Conservation (phyloP, 2,329 filamentous ascomycete genomes). For the Albifimbria verrucaria region DNA sequence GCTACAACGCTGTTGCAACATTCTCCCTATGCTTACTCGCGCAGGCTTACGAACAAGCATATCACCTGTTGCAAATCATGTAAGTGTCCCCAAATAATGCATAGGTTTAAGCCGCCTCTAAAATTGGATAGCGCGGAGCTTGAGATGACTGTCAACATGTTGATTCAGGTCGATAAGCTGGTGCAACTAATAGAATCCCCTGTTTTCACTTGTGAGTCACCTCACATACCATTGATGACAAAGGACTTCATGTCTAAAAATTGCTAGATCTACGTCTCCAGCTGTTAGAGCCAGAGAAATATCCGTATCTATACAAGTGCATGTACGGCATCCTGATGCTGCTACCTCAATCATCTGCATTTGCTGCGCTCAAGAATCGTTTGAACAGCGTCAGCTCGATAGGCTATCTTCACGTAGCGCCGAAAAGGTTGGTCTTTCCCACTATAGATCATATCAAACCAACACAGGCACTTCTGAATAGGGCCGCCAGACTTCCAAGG, state of each 20-base stretch:
- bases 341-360: constrained; percentile 94
- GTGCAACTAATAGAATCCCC: constrained; percentile 96
- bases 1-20: constrained; percentile 95
- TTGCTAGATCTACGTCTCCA: constrained; percentile 82
- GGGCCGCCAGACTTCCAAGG: no score
- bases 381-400: constrained; percentile 97
- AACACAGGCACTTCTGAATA: neutral
- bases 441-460: neutral
- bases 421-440: constrained; percentile 58
- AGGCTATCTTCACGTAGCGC: constrained; percentile 84
- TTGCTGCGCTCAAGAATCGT: constrained; percentile 93
- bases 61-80: constrained; percentile 95
- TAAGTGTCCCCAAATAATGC: constrained; percentile 36
- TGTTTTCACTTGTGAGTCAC: constrained; percentile 86
- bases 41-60: constrained; percentile 97
- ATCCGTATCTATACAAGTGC: constrained; percentile 95
- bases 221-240: neutral
- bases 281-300: constrained; percentile 90
- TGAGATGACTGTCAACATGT: constrained; percentile 97
- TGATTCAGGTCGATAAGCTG: constrained; percentile 98
- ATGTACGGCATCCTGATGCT: constrained; percentile 97
- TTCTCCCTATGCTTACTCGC: constrained; percentile 94
- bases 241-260: neutral
- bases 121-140: constrained; percentile 71
- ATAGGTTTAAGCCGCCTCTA: neutral